Base-by-base conservation (phyloP, 2,329 filamentous ascomycete genomes). In the Dactylellina sp. region DNA sequence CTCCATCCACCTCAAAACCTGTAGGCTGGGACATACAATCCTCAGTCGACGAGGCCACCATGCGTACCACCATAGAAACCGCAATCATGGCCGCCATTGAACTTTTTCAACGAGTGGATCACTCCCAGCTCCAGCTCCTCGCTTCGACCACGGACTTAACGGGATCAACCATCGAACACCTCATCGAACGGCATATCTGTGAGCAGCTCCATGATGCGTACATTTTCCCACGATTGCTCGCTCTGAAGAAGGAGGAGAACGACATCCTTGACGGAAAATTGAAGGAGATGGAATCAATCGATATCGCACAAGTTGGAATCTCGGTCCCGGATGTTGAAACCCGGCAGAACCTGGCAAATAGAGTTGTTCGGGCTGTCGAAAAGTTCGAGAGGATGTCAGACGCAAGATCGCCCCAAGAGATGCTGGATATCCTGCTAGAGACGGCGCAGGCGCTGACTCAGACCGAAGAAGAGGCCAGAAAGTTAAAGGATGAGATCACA, bases 41-140 rank as follows among this genome's bases (percentile, higher is more conserved):
- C 12, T 63, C 61, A 5, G 37, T 74, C 71, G 93, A 97, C 77
- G 95, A 98, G 80, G 91, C 96, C 77, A 85, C 92, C 28, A 94
- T 99, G 89, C 86, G 94, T 64, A 89, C 89, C 20, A 92, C 93
- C 14, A 83, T 98, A 12, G 95, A 99, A 81, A 96, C 91, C 0
- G 93, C 94, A 0, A 91, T 99, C 9, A 97, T 92, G 7, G 88
- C 91, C 7, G 95, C 93, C 0, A 98, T 99, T 77, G 95, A 99
- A 79, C 85, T 98, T 0, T 99, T 99, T 77, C 94, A 98, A 79
- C 89, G 89, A 71, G 94, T 99, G 4, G 95, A 99, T 80, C 97
- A 97, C 80, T 92, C 96, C 78, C 95, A 98, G 79, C 84, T 99
- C 25, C 97, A 94, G 1, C 85, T 96, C 37, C 85, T 99, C 2